Evolutionary conservation across 1,284 basidiomycete species (phyloP).

Genomic region (Microstroma glucosiphilum): DNA sequence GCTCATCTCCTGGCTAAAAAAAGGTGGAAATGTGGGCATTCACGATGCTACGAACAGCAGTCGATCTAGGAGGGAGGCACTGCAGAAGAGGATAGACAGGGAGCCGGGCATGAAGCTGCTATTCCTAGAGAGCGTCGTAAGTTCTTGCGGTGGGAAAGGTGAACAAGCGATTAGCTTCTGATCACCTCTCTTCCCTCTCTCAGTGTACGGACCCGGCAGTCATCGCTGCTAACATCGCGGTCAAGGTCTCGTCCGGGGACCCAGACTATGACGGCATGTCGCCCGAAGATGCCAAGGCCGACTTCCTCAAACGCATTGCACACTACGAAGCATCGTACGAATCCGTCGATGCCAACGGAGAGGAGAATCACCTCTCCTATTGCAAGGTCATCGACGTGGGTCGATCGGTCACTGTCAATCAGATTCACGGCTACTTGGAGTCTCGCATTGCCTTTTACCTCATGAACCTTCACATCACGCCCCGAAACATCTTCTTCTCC

Average conservation of each 20-base stretch:
- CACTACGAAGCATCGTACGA: slow-evolving; percentile 96
- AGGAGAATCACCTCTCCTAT: slow-evolving; percentile 62
- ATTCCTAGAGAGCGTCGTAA: slow-evolving; percentile 66
- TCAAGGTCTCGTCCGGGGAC: slow-evolving; percentile 92
- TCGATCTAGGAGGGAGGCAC: slow-evolving; percentile 66
- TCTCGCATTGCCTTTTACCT: slow-evolving; percentile 96
- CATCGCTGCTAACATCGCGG: slow-evolving; percentile 87
- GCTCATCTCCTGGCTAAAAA: slow-evolving; percentile 86
- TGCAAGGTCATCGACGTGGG: slow-evolving; percentile 52
- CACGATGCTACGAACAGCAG: slow-evolving; percentile 97
- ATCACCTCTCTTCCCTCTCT: neutral
- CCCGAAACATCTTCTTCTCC: slow-evolving; percentile 92
- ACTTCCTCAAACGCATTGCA: slow-evolving; percentile 84
- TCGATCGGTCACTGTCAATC: slow-evolving; percentile 42
- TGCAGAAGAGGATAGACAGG: slow-evolving; percentile 69
- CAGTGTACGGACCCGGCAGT: slow-evolving; percentile 73
- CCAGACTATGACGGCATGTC: slow-evolving; percentile 92
- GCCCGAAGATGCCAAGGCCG: slow-evolving; percentile 72
- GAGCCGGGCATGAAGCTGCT: slow-evolving; percentile 86
- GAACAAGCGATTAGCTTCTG: neutral
- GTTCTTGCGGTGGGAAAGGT: neutral
- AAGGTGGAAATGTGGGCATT: slow-evolving; percentile 91
- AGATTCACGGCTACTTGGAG: slow-evolving; percentile 71
- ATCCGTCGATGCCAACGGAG: slow-evolving; percentile 61
- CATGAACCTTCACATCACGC: slow-evolving; percentile 96